Conservation (phyloP, 2,329 filamentous ascomycete species). For the Neoascochyta sp. region DNA sequence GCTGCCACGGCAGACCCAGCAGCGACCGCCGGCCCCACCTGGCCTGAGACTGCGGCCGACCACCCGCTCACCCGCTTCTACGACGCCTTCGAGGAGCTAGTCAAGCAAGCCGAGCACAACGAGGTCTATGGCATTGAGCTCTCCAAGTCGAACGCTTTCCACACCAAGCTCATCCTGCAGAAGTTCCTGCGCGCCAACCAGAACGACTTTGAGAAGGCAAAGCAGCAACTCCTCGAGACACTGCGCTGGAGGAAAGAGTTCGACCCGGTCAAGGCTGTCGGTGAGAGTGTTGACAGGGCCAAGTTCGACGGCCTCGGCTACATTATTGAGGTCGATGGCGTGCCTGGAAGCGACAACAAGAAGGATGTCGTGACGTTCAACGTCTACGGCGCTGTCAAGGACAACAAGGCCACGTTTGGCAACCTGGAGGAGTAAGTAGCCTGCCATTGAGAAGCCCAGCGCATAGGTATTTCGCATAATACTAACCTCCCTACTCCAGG, state of each 20-base stretch:
- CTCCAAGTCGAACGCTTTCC: slow-evolving; percentile 53
- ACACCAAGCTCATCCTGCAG: slow-evolving; percentile 79
- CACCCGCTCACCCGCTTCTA: slow-evolving; percentile 55
- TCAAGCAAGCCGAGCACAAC: slow-evolving; percentile 56
- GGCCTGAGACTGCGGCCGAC: slow-evolving; percentile 38
- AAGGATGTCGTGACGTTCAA: slow-evolving; percentile 82
- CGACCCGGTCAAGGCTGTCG: slow-evolving; percentile 63
- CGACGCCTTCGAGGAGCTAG: slow-evolving; percentile 55
- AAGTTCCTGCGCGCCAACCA: slow-evolving; percentile 93
- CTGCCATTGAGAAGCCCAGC: background rate
- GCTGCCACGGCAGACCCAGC: slow-evolving; percentile 1
- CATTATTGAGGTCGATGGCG: slow-evolving; percentile 65
- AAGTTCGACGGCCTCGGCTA: slow-evolving; percentile 81
- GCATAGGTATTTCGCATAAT: background rate
- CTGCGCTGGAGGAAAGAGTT: slow-evolving; percentile 78
- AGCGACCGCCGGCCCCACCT: slow-evolving; percentile 18
- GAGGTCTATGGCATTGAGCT: slow-evolving; percentile 89
- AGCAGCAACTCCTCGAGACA: slow-evolving; percentile 73
- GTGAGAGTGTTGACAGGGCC: slow-evolving; percentile 58
- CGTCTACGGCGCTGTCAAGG: slow-evolving; percentile 83
- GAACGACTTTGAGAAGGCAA: slow-evolving; percentile 68
- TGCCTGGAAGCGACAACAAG: slow-evolving; percentile 50
- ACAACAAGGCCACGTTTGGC: slow-evolving; percentile 76
- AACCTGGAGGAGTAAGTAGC: slow-evolving; percentile 67
- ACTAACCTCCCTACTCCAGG: slow-evolving; percentile 45